A percentile compares a stretch with the other conserved stretches of the same genome.
phyloP scores from a whole-genome alignment of 75 land plant species.

The Adiantum capillusveneris region DNA sequence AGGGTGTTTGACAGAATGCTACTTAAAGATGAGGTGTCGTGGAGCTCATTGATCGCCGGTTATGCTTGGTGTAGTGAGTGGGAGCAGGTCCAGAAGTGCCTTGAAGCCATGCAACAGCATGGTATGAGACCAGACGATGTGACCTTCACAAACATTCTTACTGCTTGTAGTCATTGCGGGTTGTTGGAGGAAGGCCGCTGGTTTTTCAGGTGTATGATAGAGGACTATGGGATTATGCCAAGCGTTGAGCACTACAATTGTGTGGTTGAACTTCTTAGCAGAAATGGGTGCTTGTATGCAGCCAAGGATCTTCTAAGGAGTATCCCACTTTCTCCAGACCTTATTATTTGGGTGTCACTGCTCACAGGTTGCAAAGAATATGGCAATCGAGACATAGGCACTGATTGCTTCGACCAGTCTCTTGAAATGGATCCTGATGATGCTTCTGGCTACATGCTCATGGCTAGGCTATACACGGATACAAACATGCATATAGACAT shows the following conservation, averaged over 20 bases:
- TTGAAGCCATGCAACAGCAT: constrained; percentile 22
- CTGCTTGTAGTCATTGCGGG: constrained; percentile 62
- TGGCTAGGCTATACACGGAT: constrained; percentile 12
- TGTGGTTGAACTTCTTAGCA: constrained; percentile 67
- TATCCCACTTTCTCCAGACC: background rate
- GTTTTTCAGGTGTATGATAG: constrained; percentile 36
- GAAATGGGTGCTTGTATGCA: constrained; percentile 48
- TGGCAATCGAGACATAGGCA: constrained; percentile 22
- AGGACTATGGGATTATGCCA: constrained; percentile 22
- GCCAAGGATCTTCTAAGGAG: constrained; percentile 45
- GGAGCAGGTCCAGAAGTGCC: constrained; percentile 14
- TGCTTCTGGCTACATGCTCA: constrained; percentile 32
- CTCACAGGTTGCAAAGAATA: constrained; percentile 28
- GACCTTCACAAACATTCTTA: constrained; percentile 35
- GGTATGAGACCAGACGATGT: constrained; percentile 28
- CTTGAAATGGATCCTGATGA: constrained; percentile 41
- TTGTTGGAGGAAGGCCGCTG: constrained; percentile 33
- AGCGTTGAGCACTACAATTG: constrained; percentile 61
- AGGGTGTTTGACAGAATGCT: constrained; percentile 28
- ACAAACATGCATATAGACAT: background rate
- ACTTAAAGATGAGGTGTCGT: constrained; percentile 31
- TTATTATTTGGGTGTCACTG: constrained; percentile 41
- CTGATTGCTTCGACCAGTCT: constrained; percentile 11
- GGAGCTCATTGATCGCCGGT: constrained; percentile 30
- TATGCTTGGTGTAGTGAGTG: constrained; percentile 13